Evolutionary conservation across 2,329 filamentous ascomycete species (phyloP).

Genomic region (Ceratocystis alfenasii): DNA sequence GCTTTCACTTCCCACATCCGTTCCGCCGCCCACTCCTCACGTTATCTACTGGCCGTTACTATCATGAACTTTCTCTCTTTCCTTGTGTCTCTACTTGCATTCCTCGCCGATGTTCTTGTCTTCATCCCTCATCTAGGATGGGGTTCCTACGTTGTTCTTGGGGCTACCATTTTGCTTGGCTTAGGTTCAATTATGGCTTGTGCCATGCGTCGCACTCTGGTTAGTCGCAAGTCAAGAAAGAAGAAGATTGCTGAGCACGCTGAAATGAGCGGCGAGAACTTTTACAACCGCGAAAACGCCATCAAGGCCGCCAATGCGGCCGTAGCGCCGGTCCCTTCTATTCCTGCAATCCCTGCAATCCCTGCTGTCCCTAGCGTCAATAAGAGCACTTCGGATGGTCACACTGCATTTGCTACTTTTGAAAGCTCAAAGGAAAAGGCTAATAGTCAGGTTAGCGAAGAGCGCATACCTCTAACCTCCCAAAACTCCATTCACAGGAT

Average conservation of each 20-base stretch:
- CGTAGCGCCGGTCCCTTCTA: slow-evolving; percentile 38
- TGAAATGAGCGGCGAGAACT: slow-evolving; percentile 93
- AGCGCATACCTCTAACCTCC: slow-evolving; percentile 57
- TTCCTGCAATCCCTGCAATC: slow-evolving; percentile 40
- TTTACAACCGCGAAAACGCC: slow-evolving; percentile 60
- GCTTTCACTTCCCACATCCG: slow-evolving; percentile 76
- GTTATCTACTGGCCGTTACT: slow-evolving; percentile 73
- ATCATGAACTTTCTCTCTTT: slow-evolving; percentile 80
- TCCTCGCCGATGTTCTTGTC: slow-evolving; percentile 83
- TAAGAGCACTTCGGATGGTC: slow-evolving; percentile 36
- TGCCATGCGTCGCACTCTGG: slow-evolving; percentile 84
- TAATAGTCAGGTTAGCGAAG: slow-evolving; percentile 48
- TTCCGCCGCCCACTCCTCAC: slow-evolving; percentile 73
- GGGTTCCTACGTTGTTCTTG: slow-evolving; percentile 89
- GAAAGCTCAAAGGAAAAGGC: slow-evolving; percentile 47
- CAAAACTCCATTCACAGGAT: slow-evolving; percentile 49
- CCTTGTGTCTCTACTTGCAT: slow-evolving; percentile 70
- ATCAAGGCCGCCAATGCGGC: slow-evolving; percentile 36
- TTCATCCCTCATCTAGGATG: slow-evolving; percentile 90
- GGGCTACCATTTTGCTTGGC: slow-evolving; percentile 73
- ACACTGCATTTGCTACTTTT: slow-evolving; percentile 50
- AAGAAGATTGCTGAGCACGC: slow-evolving; percentile 85
- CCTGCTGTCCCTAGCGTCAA: not conserved
- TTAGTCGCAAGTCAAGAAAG: slow-evolving; percentile 85
- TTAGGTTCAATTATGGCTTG: slow-evolving; percentile 77